These are phyloP conservation scores for Fusarium abutilonis DNA, from an alignment of 2,329 filamentous ascomycete species.

Conservation along the genomic window DNA sequence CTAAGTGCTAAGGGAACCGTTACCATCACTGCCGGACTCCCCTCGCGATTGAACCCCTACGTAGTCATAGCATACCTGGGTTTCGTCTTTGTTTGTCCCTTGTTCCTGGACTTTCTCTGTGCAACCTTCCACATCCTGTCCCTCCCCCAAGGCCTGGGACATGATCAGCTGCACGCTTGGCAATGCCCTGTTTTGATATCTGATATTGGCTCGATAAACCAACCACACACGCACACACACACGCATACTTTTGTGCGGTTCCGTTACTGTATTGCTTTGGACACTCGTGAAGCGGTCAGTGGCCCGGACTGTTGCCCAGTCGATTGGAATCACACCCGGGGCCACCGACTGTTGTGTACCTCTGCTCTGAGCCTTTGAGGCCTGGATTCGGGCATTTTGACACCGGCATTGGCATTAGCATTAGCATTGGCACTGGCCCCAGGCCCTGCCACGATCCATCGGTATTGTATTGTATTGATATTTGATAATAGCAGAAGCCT, in stretches of 20 bases:
- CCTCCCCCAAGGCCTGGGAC: conserved; percentile 25
- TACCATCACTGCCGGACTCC: conserved; percentile 10
- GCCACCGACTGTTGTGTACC: conserved; percentile 33
- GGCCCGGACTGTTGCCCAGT: conserved; percentile 27
- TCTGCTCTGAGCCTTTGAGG: conserved; percentile 20
- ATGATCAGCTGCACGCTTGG: conserved; percentile 18
- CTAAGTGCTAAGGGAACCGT: not conserved
- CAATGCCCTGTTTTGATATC: conserved; percentile 9
- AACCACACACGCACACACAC: not conserved
- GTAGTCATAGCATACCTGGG: not conserved
- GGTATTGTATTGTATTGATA: conserved; percentile 8
- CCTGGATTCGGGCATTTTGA: conserved; percentile 33
- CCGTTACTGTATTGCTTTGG: not conserved
- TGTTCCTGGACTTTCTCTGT: conserved; percentile 31
- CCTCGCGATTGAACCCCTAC: conserved; percentile 18
- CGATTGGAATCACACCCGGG: conserved; percentile 35
- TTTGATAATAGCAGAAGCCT: conserved; percentile 26
- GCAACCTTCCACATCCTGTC: conserved; percentile 32
- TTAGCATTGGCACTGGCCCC: not conserved
- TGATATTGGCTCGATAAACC: conserved; percentile 16
- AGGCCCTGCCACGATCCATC: conserved; percentile 23
- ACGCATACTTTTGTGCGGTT: not conserved
- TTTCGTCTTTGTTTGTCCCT: conserved; percentile 31
- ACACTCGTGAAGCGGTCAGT: conserved; percentile 30
- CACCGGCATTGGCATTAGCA: conserved; percentile 23